Percentiles rank a stretch among this genome's conserved stretches.
These are phyloP conservation scores for Kurtzmaniella quercitrusa DNA, from an alignment of 1,139 yeast genomes.

Conservation along the genomic window DNA sequence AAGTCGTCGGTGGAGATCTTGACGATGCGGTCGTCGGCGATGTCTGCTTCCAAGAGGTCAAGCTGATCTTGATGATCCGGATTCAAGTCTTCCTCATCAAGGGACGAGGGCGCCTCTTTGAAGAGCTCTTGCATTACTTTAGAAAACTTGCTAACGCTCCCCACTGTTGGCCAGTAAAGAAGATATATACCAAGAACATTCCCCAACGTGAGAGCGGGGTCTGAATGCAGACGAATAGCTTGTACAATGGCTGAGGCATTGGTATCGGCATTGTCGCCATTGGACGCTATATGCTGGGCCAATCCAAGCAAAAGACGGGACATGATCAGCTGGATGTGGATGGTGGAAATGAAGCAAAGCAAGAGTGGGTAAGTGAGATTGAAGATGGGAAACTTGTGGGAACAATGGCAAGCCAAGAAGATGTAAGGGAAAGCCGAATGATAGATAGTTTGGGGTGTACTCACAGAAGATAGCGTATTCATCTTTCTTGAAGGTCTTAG, in stretches of 20 bases:
- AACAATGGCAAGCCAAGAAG: too few relatives aligned
- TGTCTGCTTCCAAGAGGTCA: not conserved
- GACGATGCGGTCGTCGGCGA: not conserved
- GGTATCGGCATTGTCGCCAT: not conserved
- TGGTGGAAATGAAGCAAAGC: not conserved
- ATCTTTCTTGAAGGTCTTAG: too few relatives aligned
- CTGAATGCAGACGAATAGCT: not conserved
- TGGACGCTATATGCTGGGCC: not conserved
- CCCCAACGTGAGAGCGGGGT: slow-evolving; percentile 7
- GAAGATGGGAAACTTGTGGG: too few relatives aligned
- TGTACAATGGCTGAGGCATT: not conserved
- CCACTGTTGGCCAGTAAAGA: slow-evolving; percentile 4
- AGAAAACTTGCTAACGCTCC: not conserved
- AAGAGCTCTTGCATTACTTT: not conserved
- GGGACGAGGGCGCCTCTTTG: not conserved
- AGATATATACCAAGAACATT: slow-evolving; percentile 8
- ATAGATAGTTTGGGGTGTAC: too few relatives aligned
- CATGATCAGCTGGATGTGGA: not conserved
- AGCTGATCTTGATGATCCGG: not conserved
- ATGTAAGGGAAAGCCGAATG: too few relatives aligned
- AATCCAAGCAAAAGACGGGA: slow-evolving; percentile 2
- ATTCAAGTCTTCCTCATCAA: not conserved
- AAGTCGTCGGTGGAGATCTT: not conserved
- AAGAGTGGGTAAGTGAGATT: not conserved
- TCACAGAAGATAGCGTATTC: too few relatives aligned